phyloP scores from a whole-genome alignment of 306 rosid species.

The Ormosia semicastrata region DNA sequence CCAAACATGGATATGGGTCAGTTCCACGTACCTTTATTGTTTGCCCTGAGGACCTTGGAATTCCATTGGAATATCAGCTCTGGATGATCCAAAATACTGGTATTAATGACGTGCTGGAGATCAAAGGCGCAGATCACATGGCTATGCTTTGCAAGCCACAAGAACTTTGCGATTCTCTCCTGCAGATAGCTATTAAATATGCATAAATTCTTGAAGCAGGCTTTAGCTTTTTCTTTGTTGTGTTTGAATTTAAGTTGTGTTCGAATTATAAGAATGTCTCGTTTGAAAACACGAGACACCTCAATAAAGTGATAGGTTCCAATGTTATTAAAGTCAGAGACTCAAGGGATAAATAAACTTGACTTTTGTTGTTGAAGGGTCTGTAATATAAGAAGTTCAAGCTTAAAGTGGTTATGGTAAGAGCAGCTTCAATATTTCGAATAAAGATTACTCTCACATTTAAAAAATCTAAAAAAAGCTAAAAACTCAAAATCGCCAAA shows the following conservation, averaged over 20 bases:
- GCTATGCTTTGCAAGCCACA: constrained; percentile 44
- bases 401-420: no score
- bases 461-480: no score
- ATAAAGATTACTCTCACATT: no score
- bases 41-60: constrained; percentile 35
- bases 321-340: no score
- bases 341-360: no score
- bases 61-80: constrained; percentile 32
- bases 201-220: background rate
- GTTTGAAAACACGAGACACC: background rate
- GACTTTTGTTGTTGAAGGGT: no score
- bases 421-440: no score
- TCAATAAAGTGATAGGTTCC: background rate
- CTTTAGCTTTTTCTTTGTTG: background rate
- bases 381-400: no score
- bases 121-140: constrained; percentile 59
- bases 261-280: background rate
- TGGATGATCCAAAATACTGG: constrained; percentile 58
- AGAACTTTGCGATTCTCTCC: constrained; percentile 41
- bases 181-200: constrained; percentile 43
- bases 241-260: background rate
- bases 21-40: constrained; percentile 36
- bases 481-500: no score
- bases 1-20: constrained; percentile 45
- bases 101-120: constrained; percentile 41